These are phyloP conservation scores for Cryptococcus jaspeensis DNA, from an alignment of 1,284 basidiomycete species.

Conservation along the genomic window DNA sequence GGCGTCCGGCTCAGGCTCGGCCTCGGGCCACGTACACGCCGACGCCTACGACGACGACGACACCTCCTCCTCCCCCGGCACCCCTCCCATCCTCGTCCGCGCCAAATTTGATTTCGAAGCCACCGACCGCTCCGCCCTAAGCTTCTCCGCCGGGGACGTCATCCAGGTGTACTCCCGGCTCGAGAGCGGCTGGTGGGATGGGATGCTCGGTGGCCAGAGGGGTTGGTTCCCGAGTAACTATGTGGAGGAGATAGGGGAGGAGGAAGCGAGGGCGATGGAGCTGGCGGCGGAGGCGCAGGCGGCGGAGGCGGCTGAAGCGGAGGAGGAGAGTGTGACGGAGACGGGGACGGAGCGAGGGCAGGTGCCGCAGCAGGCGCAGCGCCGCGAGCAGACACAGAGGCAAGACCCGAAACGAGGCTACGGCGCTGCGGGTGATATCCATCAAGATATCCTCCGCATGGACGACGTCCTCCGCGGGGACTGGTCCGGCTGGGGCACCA, in stretches of 20 bases:
- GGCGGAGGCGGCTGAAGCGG: background rate
- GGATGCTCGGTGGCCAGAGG: conserved; percentile 78
- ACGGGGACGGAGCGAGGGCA: background rate
- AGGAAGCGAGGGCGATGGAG: conserved; percentile 1
- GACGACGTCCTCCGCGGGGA: conserved; percentile 26
- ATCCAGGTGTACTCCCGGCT: conserved; percentile 92
- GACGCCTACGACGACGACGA: conserved; percentile 1
- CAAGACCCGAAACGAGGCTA: background rate
- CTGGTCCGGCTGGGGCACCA: conserved; percentile 24
- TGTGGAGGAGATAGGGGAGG: conserved; percentile 63
- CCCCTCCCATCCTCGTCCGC: conserved; percentile 67
- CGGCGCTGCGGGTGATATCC: no score
- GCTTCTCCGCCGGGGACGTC: conserved; percentile 80
- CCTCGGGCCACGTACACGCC: conserved; percentile 4
- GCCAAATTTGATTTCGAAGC: conserved; percentile 91
- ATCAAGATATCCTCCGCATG: conserved; percentile 24
- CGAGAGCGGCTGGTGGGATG: conserved; percentile 98
- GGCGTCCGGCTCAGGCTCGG: background rate
- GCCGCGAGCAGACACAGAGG: background rate
- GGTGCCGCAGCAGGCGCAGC: no score
- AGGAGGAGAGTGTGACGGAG: background rate
- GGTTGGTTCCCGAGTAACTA: conserved; percentile 99
- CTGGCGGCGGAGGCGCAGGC: background rate
- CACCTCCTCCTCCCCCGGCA: no score
- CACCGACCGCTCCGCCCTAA: conserved; percentile 82